Base-by-base conservation (phyloP, 331 rosid species). In the Erythrophleum ivorense region DNA sequence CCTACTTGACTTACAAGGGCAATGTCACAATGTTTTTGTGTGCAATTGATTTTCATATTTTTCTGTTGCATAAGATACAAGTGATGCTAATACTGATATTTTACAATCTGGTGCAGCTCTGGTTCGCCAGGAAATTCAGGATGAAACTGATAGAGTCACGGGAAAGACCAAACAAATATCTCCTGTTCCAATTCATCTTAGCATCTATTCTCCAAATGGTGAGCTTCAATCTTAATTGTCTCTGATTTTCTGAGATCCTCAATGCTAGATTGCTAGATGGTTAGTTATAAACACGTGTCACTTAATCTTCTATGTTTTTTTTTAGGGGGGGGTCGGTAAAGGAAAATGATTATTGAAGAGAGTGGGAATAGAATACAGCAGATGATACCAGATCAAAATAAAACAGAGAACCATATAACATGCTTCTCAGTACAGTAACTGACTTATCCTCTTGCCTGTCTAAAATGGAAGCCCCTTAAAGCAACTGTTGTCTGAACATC, bases 181-280 rank as follows among this genome's bases (percentile, higher is more conserved):
- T 81, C 90, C 90, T 77, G 78, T 95, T 85, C 98, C 98, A 60
- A 95, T 95, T 85, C 98, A 95, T 87, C 97, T 95, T 62, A 95
- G 98, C 83, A 95, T 95, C 92, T 93, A 92, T 85, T 95, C 98
- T 69, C 94, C 98, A 45, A 55, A 92, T 36, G 98, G 98, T 95
- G 72, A 54, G 83, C 83, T 76, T 21, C 48, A 31, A 57, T 54
- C 80, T 12, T 85, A 78, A 9, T 31, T 79, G 54, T 66, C 41
- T 54, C 6, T 59, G 9, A 18, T 55, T 77, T 16, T 74, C 57
- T 45, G 34, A 19, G 29, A 53, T 16, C 19, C 3, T 58, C 73
- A 12, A 58, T 59, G 49, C 29, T 76, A 16, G 75, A 71, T 78
- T 21, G 36, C 29, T 65, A 21, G 78, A 76, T 78, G 76, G 67